A percentile compares a stretch with the other conserved stretches of the same genome.
Conservation (phyloP, 2,329 filamentous ascomycete genomes). For the Calonectria hongkongensis region DNA sequence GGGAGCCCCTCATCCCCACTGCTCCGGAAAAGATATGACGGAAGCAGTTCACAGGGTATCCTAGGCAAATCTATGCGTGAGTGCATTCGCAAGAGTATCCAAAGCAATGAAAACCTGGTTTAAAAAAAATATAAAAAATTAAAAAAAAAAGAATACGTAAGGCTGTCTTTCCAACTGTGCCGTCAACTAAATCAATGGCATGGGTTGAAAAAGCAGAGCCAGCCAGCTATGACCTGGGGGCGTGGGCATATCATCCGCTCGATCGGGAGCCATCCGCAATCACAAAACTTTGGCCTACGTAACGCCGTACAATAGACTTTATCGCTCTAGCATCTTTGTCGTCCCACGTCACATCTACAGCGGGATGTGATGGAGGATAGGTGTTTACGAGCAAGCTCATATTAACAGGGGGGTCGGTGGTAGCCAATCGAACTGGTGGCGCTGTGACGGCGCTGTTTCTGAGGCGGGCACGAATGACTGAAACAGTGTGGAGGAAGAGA, state of each 20-base stretch:
- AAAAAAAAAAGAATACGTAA: conserved; percentile 8
- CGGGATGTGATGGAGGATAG: conserved; percentile 18
- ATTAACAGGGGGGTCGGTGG: conserved; percentile 45
- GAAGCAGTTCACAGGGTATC: conserved; percentile 41
- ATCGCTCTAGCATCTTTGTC: conserved; percentile 21
- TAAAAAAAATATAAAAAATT: too few species aligned
- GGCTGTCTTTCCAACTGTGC: background rate
- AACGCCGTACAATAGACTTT: conserved; percentile 13
- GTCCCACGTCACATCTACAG: conserved; percentile 39
- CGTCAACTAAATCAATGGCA: conserved; percentile 9
- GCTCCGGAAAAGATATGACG: background rate
- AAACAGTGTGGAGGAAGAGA: background rate
- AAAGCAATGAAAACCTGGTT: background rate
- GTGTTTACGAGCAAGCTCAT: conserved; percentile 41
- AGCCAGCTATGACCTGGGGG: conserved; percentile 1
- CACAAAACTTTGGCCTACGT: background rate
- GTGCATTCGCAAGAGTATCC: conserved; percentile 16
- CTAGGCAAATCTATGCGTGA: conserved; percentile 9
- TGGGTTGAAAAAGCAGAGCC: background rate
- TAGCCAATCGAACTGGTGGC: conserved; percentile 34
- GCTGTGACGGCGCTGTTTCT: conserved; percentile 20
- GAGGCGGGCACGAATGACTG: conserved; percentile 16
- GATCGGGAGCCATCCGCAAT: conserved; percentile 3
- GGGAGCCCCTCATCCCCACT: conserved; percentile 19
- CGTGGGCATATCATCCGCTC: conserved; percentile 27